Conservation (phyloP, 2,329 filamentous ascomycete species). For the Colletotrichum graminicola region DNA sequence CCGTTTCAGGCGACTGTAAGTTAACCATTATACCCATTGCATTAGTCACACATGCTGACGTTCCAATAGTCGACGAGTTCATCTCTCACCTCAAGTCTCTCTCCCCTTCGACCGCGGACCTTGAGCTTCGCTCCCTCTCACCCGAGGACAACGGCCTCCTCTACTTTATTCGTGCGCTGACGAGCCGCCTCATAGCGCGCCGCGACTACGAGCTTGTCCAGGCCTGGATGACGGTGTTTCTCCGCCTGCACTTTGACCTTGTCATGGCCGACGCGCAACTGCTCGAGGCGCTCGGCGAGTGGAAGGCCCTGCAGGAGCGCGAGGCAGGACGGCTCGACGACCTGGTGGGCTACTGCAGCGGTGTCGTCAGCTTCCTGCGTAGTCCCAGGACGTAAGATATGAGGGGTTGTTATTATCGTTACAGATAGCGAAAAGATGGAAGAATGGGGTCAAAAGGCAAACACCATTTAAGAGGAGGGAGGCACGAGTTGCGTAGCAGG, state of each 20-base stretch:
- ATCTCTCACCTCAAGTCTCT: conserved; percentile 84
- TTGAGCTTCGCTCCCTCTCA: conserved; percentile 87
- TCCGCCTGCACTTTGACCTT: conserved; percentile 79
- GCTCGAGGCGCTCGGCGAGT: conserved; percentile 71
- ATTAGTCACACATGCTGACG: conserved; percentile 45
- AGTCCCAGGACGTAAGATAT: conserved; percentile 63
- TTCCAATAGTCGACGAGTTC: conserved; percentile 69
- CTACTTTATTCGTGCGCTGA: conserved; percentile 85
- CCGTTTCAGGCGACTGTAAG: conserved; percentile 71
- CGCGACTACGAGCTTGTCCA: conserved; percentile 94
- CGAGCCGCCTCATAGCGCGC: conserved; percentile 73
- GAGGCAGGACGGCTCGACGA: conserved; percentile 79
- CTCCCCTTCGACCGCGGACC: conserved; percentile 85
- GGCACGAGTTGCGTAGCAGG: background rate
- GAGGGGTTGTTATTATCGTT: background rate
- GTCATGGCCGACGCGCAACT: conserved; percentile 66
- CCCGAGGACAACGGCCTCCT: conserved; percentile 76
- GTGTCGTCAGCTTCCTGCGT: conserved; percentile 86
- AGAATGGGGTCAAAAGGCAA: background rate
- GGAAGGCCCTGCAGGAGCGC: conserved; percentile 78
- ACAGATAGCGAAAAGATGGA: background rate
- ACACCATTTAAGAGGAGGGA: background rate
- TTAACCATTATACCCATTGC: conserved; percentile 32
- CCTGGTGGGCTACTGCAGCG: conserved; percentile 88
- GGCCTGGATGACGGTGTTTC: conserved; percentile 96